Evolutionary conservation across 805 yeast species (phyloP).

Genomic region (Yamadazyma sp.): DNA sequence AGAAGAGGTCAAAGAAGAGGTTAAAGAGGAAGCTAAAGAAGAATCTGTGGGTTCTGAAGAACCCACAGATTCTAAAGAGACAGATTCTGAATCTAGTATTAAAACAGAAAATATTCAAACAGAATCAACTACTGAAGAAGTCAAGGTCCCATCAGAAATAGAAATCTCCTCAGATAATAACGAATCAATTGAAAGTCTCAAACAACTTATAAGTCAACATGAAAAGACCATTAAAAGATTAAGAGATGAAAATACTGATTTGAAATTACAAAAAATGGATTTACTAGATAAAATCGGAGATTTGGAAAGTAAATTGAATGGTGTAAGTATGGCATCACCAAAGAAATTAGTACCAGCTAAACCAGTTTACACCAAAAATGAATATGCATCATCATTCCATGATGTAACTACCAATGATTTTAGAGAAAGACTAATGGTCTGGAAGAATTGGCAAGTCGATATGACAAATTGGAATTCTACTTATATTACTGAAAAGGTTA

Average conservation of each 20-base stretch:
- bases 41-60: not conserved
- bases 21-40: conserved; percentile 3
- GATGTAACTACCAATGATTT: conserved; percentile 44
- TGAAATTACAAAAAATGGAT: conserved; percentile 38
- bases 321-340: not conserved
- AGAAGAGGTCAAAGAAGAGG: conserved; percentile 6
- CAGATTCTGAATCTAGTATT: conserved; percentile 3
- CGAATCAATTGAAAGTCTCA: conserved; percentile 12
- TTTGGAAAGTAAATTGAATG: conserved; percentile 19
- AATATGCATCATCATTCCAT: conserved; percentile 26
- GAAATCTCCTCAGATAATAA: not conserved
- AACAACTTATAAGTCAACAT: conserved; percentile 27
- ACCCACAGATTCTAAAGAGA: conserved; percentile 5
- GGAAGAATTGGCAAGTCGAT: conserved; percentile 86
- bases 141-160: not conserved
- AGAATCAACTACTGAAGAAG: not conserved
- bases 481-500: conserved; percentile 43
- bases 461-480: conserved; percentile 78
- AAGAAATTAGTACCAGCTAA: conserved; percentile 22
- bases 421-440: conserved; percentile 57
- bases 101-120: not conserved
- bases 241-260: conserved; percentile 41
- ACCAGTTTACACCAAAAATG: conserved; percentile 27
- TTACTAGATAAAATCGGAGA: conserved; percentile 31
- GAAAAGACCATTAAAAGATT: conserved; percentile 32